Percentiles rank a stretch among this genome's conserved stretches.
These are phyloP conservation scores for Mangifera indica DNA, from an alignment of 345 rosid species.

Conservation along the genomic window DNA sequence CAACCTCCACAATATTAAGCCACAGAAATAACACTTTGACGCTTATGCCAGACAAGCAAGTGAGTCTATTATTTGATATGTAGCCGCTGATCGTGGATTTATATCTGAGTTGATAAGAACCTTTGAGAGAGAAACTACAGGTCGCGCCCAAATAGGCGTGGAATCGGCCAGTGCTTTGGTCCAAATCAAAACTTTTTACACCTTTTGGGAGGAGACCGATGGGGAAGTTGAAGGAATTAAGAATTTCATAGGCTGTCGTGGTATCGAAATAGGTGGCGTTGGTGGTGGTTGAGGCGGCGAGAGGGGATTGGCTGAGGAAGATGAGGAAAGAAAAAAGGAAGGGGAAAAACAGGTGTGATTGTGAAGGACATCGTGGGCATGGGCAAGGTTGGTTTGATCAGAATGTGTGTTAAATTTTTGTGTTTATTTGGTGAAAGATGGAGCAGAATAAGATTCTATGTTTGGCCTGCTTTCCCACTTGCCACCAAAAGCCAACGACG, in stretches of 20 bases:
- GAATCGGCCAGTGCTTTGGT: constrained; percentile 60
- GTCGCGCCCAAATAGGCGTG: constrained; percentile 56
- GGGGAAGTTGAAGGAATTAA: constrained; percentile 71
- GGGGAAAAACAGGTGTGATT: not conserved
- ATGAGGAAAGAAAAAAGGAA: constrained; percentile 24
- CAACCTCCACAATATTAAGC: constrained; percentile 89
- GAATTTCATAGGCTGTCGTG: constrained; percentile 63
- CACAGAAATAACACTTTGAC: constrained; percentile 85
- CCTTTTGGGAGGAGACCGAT: constrained; percentile 83
- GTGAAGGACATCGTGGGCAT: constrained; percentile 17
- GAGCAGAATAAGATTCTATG: not conserved
- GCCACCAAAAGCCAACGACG: too few species aligned
- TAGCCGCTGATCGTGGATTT: constrained; percentile 71
- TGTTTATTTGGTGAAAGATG: not conserved
- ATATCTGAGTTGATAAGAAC: constrained; percentile 81
- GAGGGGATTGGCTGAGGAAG: constrained; percentile 22
- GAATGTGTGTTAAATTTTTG: not conserved
- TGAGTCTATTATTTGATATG: constrained; percentile 60
- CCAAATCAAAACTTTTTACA: constrained; percentile 56
- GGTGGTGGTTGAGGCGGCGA: constrained; percentile 29
- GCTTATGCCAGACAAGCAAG: constrained; percentile 65
- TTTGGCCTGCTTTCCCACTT: too few species aligned
- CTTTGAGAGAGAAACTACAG: constrained; percentile 83
- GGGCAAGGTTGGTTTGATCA: too few species aligned
- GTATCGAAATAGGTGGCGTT: constrained; percentile 21